Evolutionary conservation across 345 rosid genomes (phyloP), one percentile per base, ranked within the genome.

Genomic region (Leavenworthia alabamica): DNA sequence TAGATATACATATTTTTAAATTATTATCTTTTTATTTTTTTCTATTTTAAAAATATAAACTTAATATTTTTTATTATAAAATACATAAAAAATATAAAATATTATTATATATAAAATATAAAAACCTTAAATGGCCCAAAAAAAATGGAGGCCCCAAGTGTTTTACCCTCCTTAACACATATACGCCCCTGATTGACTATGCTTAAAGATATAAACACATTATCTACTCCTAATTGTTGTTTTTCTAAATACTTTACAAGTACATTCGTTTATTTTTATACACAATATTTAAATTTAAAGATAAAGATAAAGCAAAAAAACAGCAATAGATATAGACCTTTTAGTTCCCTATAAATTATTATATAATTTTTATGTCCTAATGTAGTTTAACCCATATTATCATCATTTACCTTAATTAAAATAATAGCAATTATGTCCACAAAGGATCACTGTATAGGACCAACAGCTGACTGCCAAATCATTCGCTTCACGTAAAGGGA

Each of bases 121-220:
- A n/a, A n/a, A n/a, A n/a, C n/a, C n/a, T n/a, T n/a, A n/a, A n/a
- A n/a, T n/a, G n/a, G n/a, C n/a, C n/a, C n/a, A n/a, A n/a, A n/a
- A n/a, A n/a, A n/a, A n/a, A n/a, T n/a, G n/a, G n/a, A n/a, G n/a
- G n/a, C n/a, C n/a, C n/a, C n/a, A n/a, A n/a, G n/a, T n/a, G n/a
- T n/a, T n/a, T n/a, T n/a, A n/a, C n/a, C n/a, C n/a, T n/a, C n/a
- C n/a, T n/a, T n/a, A n/a, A n/a, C n/a, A n/a, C n/a, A n/a, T n/a
- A n/a, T n/a, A n/a, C n/a, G n/a, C n/a, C n/a, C n/a, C n/a, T n/a
- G n/a, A 22, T 56, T 1, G 17, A 28, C 24, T 20, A 36, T 23
- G 71, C 71, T 37, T 66, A 27, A 56, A 66, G 63, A 47, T 57
- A 35, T 7, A 35, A 19, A 56, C 71, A 66, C 20, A 23, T 51